phyloP scores from a whole-genome alignment of 2,329 filamentous ascomycete genomes.

The Allantophomopsis lycopodina region DNA sequence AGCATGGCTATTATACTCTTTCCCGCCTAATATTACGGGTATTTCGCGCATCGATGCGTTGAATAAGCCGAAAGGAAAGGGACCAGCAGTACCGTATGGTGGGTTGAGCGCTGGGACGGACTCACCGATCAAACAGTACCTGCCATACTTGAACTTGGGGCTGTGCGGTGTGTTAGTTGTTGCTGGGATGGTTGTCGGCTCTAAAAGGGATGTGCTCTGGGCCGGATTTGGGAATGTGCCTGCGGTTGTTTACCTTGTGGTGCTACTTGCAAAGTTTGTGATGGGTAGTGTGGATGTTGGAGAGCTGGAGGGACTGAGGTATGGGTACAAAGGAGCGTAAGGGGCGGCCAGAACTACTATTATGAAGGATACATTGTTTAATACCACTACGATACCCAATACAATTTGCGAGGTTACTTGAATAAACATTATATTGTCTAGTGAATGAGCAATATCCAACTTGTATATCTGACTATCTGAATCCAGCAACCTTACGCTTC shows the following conservation, averaged over 20 bases:
- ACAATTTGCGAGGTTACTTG: too few species aligned
- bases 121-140: conserved; percentile 36
- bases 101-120: conserved; percentile 8
- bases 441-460: too few species aligned
- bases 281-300: conserved; percentile 57
- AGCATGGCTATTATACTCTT: conserved; percentile 42
- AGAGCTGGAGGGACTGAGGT: conserved; percentile 47
- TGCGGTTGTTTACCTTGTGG: conserved; percentile 42
- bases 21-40: conserved; percentile 41
- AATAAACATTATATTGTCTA: too few species aligned
- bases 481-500: conserved; percentile 19
- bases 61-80: conserved; percentile 6
- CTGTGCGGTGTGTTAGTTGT: conserved; percentile 38
- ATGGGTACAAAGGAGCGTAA: conserved; percentile 54
- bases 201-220: conserved; percentile 17
- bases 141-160: conserved; percentile 45
- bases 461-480: too few species aligned
- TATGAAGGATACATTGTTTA: too few species aligned
- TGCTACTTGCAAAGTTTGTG: conserved; percentile 47
- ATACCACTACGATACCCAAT: too few species aligned
- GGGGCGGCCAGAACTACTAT: not conserved
- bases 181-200: conserved; percentile 25
- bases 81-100: conserved; percentile 6
- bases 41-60: conserved; percentile 33
- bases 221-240: conserved; percentile 36